A percentile compares a stretch with the other conserved stretches of the same genome.
Evolutionary conservation across 2,329 filamentous ascomycete species (phyloP).

Genomic region (Pseudofabraea citricarpa): DNA sequence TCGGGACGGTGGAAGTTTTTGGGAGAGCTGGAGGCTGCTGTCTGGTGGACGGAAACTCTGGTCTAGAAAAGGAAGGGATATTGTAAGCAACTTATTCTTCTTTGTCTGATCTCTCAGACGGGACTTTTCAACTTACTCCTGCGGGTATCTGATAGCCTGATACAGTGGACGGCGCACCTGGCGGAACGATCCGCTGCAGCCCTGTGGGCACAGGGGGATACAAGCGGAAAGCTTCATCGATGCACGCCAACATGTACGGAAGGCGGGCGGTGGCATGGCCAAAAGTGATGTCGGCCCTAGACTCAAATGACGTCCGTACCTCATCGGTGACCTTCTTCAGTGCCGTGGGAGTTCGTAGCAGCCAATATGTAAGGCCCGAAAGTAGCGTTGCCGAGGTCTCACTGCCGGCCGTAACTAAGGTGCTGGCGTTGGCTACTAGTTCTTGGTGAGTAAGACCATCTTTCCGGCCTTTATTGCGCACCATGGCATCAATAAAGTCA

Average conservation of each 20-base stretch:
- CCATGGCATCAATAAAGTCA: background rate
- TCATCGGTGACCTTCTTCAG: conserved; percentile 20
- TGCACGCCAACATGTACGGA: conserved; percentile 33
- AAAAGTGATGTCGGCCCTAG: conserved; percentile 33
- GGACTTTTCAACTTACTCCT: background rate
- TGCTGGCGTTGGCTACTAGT: background rate
- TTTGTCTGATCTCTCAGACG: background rate
- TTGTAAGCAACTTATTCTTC: background rate
- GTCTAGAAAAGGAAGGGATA: background rate
- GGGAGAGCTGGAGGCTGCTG: background rate
- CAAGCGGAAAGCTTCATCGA: conserved; percentile 37
- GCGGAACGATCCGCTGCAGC: conserved; percentile 4
- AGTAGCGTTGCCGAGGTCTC: background rate
- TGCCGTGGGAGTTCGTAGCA: background rate
- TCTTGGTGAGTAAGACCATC: background rate
- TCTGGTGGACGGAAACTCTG: conserved; percentile 13
- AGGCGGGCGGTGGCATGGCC: conserved; percentile 21
- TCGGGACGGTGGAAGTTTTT: conserved; percentile 21
- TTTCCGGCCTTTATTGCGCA: background rate
- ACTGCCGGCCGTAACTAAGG: background rate
- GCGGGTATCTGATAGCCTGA: conserved; percentile 3
- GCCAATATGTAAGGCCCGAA: background rate
- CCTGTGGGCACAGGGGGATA: conserved; percentile 24
- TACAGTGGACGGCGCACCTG: conserved; percentile 4
- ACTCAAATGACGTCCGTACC: conserved; percentile 32